Conservation (phyloP, 2,329 filamentous ascomycete species). For the Talaromyces marneffei region DNA sequence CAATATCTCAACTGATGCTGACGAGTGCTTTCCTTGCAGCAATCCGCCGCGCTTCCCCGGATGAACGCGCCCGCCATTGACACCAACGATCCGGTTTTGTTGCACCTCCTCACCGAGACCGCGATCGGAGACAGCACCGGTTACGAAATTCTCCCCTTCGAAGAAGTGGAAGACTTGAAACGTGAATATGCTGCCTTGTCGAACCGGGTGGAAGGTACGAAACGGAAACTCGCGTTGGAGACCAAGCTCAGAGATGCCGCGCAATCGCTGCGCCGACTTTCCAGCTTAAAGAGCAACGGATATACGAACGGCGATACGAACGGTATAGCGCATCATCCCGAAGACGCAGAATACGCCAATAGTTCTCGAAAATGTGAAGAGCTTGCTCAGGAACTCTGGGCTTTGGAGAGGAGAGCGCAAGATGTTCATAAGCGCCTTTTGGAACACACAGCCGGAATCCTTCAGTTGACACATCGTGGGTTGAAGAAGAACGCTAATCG, state of each 20-base stretch:
- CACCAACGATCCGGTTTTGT: conserved; percentile 60
- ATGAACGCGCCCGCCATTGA: conserved; percentile 37
- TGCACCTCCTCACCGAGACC: conserved; percentile 90
- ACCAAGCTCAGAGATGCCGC: conserved; percentile 93
- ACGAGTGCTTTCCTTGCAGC: conserved; percentile 16
- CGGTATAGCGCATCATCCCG: conserved; percentile 50
- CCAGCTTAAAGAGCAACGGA: conserved; percentile 57
- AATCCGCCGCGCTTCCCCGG: conserved; percentile 49
- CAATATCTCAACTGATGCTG: conserved; percentile 11
- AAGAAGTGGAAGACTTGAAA: conserved; percentile 87
- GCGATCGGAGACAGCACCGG: conserved; percentile 81
- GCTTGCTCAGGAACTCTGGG: conserved; percentile 71
- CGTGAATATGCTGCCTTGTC: conserved; percentile 70
- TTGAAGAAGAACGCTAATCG: conserved; percentile 54
- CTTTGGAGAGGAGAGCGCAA: conserved; percentile 69
- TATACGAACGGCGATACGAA: conserved; percentile 45
- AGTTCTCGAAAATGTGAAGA: conserved; percentile 81
- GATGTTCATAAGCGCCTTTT: conserved; percentile 70
- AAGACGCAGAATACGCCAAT: conserved; percentile 64
- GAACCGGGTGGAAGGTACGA: conserved; percentile 73
- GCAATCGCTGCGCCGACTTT: conserved; percentile 74
- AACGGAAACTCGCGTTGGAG: conserved; percentile 79
- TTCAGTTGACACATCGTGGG: conserved; percentile 81
- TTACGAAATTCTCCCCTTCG: conserved; percentile 80
- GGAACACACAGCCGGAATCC: conserved; percentile 84